Evolutionary conservation across 108 stramenopile genomes (phyloP), one percentile per base, ranked within the genome.

Genomic region (Cylindrotheca fusiformis): DNA sequence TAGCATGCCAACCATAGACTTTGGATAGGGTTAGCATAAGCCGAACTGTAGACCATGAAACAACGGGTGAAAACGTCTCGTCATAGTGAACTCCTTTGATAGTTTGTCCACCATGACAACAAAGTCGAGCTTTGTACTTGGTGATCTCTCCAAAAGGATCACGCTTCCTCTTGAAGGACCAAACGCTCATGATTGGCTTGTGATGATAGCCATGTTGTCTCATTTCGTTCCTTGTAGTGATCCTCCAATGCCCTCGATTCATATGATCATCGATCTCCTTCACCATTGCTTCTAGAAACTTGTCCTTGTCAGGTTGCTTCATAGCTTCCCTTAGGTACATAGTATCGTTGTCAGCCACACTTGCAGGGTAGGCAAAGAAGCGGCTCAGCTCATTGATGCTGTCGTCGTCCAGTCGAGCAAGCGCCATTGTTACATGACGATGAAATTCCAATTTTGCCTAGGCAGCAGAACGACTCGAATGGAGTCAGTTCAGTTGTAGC

Each of bases 91-190:
- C 53, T 3, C 78, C 78, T 46, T 65, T 53, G 29, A 55, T 18
- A 52, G 66, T 65, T 46, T 70, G 60, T 26, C 60, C 66, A 2
- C 72, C 72, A 26, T 61, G 52, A 0, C 32, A 58, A 48, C 72
- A 79, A 21, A 74, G 61, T 2, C 72, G 24, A 20, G 67, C 78
- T 49, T 79, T 79, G 52, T 71, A 70, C 32, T 74, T 81, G 29
- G 53, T 69, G 1, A 71, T 53, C 6, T 12, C 20, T 0, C 80
- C 73, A 67, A 10, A 47, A 30, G 46, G 69, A 53, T 23, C 63
- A 48, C 67, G 33, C 33, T 74, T 68, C 20, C 55, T 18, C n/a
- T 44, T 41, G 29, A 68, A 68, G 26, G 52, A 4, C 4, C n/a
- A 21, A 25, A 51, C 19, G 21, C 19, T 20, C 19, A 20, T 20